Percentiles rank a stretch among this genome's conserved stretches.
phyloP scores from a whole-genome alignment of 2,329 filamentous ascomycete genomes.

The Hypocreales sp. region DNA sequence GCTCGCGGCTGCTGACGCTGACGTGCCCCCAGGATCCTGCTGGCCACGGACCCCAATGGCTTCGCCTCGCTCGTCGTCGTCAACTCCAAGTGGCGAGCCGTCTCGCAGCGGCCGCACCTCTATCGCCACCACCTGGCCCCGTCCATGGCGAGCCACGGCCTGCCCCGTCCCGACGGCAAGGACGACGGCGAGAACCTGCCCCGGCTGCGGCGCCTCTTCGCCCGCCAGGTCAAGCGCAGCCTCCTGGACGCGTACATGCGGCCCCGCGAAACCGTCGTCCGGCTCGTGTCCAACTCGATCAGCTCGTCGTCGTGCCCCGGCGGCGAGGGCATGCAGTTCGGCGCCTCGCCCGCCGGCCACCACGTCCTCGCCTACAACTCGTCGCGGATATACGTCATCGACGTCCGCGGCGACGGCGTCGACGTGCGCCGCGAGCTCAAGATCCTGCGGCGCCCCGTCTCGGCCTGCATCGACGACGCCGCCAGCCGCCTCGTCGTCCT shows the following conservation, averaged over 20 bases:
- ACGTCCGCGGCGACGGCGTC: conserved; percentile 44
- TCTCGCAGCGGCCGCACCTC: conserved; percentile 47
- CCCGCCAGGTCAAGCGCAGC: conserved; percentile 57
- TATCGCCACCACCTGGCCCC: conserved; percentile 48
- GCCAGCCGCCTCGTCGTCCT: conserved; percentile 63
- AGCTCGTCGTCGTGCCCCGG: conserved; percentile 72
- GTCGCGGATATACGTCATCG: conserved; percentile 66
- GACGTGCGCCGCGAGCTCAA: conserved; percentile 64
- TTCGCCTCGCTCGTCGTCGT: conserved; percentile 53
- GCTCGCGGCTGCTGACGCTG: too few species aligned
- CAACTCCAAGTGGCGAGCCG: conserved; percentile 48
- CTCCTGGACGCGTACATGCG: conserved; percentile 63
- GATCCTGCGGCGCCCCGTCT: conserved; percentile 58
- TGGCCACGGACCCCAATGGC: conserved; percentile 41
- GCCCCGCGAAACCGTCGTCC: conserved; percentile 56
- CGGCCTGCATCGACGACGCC: conserved; percentile 67
- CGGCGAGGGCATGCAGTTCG: conserved; percentile 76
- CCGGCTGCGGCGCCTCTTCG: conserved; percentile 48
- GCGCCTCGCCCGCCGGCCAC: conserved; percentile 59
- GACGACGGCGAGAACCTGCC: conserved; percentile 37
- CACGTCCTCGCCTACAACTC: conserved; percentile 72
- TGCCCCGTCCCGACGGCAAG: conserved; percentile 19
- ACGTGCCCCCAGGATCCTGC: conserved; percentile 35
- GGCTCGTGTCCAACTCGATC: conserved; percentile 68
- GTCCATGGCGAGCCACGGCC: conserved; percentile 31